These are phyloP conservation scores for Puccinia polysora DNA, from an alignment of 1,284 basidiomycete species.

Conservation along the genomic window DNA sequence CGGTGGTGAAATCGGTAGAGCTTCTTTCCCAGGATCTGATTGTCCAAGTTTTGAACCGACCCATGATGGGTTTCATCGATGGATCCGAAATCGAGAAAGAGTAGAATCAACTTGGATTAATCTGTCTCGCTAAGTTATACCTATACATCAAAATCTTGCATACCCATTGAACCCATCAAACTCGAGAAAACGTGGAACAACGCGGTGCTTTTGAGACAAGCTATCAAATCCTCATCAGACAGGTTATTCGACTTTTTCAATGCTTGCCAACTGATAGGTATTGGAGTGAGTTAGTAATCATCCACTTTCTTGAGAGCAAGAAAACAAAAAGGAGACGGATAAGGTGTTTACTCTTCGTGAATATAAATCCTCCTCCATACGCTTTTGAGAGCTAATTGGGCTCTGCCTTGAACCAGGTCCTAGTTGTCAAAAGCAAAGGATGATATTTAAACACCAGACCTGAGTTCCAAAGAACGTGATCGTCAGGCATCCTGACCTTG, in stretches of 20 bases:
- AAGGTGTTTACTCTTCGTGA: slow-evolving; percentile 74
- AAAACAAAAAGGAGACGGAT: not conserved
- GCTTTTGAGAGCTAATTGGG: slow-evolving; percentile 64
- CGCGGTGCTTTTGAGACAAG: slow-evolving; percentile 65
- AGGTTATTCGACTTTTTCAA: slow-evolving; percentile 66
- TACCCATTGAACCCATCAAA: slow-evolving; percentile 24
- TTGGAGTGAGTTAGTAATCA: not conserved
- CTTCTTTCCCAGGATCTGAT: slow-evolving; percentile 16
- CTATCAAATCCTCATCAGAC: slow-evolving; percentile 66
- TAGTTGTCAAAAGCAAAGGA: no score
- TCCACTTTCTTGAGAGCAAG: not conserved
- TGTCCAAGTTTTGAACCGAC: no score
- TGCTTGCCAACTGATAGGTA: slow-evolving; percentile 62
- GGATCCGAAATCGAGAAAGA: no score
- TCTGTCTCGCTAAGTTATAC: not conserved
- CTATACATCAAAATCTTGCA: not conserved
- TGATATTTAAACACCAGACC: no score
- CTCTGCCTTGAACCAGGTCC: slow-evolving; percentile 67
- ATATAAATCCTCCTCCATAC: slow-evolving; percentile 83
- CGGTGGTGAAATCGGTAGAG: slow-evolving; percentile 25
- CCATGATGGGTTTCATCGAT: no score
- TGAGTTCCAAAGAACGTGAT: not conserved
- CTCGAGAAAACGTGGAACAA: slow-evolving; percentile 56
- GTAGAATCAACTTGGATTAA: no score
- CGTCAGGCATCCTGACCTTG: slow-evolving; percentile 47